Evolutionary conservation across 495 filamentous ascomycete genomes (phyloP).

Genomic region (Entonaema liquescens): DNA sequence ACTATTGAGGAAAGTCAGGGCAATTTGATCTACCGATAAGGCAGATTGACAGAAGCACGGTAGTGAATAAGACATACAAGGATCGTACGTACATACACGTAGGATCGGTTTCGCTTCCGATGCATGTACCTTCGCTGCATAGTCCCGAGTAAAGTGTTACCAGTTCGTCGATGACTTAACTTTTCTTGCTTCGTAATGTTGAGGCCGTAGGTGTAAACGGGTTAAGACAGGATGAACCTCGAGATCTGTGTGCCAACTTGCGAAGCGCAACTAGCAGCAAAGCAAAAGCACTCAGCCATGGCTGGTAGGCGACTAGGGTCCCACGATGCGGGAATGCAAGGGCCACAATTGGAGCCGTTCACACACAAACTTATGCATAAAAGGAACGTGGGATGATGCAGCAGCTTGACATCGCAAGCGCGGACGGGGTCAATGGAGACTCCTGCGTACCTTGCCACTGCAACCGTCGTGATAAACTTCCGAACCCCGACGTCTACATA

Average conservation of each 20-base stretch:
- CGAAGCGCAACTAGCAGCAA: not conserved
- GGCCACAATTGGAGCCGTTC: constrained; percentile 28
- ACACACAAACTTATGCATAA: constrained; percentile 30
- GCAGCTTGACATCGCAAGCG: constrained; percentile 15
- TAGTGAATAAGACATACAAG: not conserved
- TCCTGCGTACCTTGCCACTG: constrained; percentile 28
- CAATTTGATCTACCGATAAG: not conserved
- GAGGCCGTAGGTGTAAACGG: not conserved
- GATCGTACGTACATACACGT: not conserved
- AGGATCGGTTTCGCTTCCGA: constrained; percentile 1
- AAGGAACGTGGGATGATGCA: constrained; percentile 26
- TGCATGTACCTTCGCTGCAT: not conserved
- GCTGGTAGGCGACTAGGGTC: constrained; percentile 21
- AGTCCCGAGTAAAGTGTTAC: not conserved
- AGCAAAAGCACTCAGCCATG: not conserved
- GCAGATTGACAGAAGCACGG: not conserved
- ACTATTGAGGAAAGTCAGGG: not conserved
- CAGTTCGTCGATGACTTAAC: not conserved
- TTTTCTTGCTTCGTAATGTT: not conserved
- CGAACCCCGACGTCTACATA: constrained; percentile 28
- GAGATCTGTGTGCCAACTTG: not conserved
- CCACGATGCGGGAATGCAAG: constrained; percentile 40
- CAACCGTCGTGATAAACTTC: constrained; percentile 39
- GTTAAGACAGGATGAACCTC: not conserved
- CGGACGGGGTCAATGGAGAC: constrained; percentile 25